Evolutionary conservation across 371 early-diverging fungal genomes (phyloP), one percentile per base, ranked within the genome.

Genomic region (Actinomucor elegans): DNA sequence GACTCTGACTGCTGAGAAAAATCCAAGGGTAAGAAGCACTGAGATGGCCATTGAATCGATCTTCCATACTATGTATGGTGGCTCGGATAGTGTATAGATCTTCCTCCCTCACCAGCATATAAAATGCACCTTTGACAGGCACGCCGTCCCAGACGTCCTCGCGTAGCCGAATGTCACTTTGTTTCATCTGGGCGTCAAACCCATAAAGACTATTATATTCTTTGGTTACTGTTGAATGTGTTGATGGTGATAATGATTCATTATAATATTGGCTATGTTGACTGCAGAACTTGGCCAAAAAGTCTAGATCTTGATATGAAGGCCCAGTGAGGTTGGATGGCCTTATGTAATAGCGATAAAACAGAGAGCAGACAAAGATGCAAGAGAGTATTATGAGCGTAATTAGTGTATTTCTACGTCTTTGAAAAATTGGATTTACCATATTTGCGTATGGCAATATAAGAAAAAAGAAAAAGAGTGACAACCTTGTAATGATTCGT

Each of bases 11-110:
- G 15, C 68, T 75, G 2, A 82, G 51, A 14, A 82, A 46, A 7
- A 82, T 57, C 80, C 80, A 82, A 8, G 83, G 83, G 50, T 82
- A 82, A 15, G 36, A 28, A 6, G 11, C 29, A 23, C 55, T 51
- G 0, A 48, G 33, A 5, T 55, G 59, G 4, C 67, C 52, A 35
- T 76, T 78, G 43, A 78, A 78, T 8, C 80, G 71, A 33, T 82
- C 80, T 40, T 76, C 73, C 24, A 78, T 42, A 26, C 69, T 73
- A 6, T 68, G 61, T 15, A 80, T 72, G 1, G 67, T 66, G 2
- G 59, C 49, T 8, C 75, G 67, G 9, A 66, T 67, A 2, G 28
- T 29, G 7, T 61, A 61, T 7, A 80, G 35, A 27, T 73, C 57
- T 15, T 66, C 71, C 11, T 73, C 71, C 5, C 61, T 44, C 6